These are phyloP conservation scores for Macadamia integrifolia DNA, from an alignment of 164 flowering plant species.

Conservation along the genomic window DNA sequence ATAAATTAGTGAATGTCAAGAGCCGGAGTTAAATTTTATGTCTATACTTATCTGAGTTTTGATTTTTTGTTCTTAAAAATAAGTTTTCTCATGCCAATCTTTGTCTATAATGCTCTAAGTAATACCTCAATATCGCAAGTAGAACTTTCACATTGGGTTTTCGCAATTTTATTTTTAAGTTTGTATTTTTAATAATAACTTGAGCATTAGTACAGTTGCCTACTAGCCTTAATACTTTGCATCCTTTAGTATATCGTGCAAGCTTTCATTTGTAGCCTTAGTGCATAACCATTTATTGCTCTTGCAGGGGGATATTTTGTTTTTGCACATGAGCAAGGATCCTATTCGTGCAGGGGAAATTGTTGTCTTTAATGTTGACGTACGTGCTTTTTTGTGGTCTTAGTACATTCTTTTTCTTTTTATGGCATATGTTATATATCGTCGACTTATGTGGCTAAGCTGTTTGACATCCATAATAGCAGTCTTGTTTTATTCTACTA, in stretches of 20 bases:
- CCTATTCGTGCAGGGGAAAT: slow-evolving; percentile 87
- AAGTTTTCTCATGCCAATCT: too few species aligned
- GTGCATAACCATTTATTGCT: not conserved
- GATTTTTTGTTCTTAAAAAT: too few species aligned
- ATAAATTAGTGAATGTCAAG: not conserved
- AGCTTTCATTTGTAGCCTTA: not conserved
- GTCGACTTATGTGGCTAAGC: not conserved
- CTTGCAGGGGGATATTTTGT: slow-evolving; percentile 77
- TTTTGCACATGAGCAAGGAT: slow-evolving; percentile 72
- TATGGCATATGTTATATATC: too few species aligned
- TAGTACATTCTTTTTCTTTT: not conserved
- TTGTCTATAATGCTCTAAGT: too few species aligned
- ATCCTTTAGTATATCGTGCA: not conserved
- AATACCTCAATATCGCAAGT: too few species aligned
- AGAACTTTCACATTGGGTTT: too few species aligned
- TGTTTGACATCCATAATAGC: not conserved
- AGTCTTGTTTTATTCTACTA: too few species aligned
- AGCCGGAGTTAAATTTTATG: not conserved
- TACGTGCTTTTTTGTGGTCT: slow-evolving; percentile 24
- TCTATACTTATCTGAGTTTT: too few species aligned
- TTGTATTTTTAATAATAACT: too few species aligned
- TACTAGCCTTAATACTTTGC: not conserved
- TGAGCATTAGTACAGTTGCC: not conserved
- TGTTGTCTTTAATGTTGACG: slow-evolving; percentile 72
- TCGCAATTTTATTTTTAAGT: not conserved